Evolutionary conservation across 139 green algal species (phyloP).

Genomic region (Chlorella sp.): DNA sequence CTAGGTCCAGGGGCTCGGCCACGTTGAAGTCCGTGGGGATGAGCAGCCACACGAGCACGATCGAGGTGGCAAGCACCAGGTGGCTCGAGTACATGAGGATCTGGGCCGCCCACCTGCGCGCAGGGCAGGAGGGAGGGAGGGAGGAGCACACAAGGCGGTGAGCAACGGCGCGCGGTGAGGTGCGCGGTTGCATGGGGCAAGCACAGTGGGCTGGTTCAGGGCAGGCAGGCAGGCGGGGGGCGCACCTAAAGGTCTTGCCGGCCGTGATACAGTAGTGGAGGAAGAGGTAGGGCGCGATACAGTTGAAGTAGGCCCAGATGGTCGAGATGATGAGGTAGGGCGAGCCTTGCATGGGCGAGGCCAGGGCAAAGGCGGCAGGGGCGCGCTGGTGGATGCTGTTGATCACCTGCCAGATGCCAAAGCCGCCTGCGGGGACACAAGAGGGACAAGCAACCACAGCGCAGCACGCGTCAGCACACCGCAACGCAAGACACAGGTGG

Average conservation of each 20-base stretch:
- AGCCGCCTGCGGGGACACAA: not conserved
- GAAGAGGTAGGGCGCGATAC: constrained; percentile 5
- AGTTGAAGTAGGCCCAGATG: constrained; percentile 5
- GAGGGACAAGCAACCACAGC: not conserved
- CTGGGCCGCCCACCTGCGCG: not conserved
- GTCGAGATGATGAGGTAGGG: constrained; percentile 1
- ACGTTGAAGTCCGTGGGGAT: not conserved
- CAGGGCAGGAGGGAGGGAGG: not conserved
- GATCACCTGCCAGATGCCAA: constrained; percentile 1
- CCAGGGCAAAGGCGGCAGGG: not conserved
- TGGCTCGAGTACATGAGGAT: not conserved
- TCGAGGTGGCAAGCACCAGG: not conserved
- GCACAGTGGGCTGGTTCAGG: not conserved
- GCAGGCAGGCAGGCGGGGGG: too few species aligned
- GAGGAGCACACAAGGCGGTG: not conserved
- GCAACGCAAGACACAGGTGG: not conserved
- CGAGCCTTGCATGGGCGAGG: not conserved
- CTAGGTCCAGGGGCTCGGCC: not conserved
- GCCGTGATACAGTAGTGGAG: constrained; percentile 6
- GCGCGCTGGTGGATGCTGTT: not conserved
- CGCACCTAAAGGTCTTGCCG: constrained; percentile 3
- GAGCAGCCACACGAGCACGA: not conserved
- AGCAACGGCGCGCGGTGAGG: not conserved
- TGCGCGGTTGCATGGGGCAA: not conserved
- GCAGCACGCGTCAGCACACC: not conserved